Base-by-base conservation (phyloP, 2,329 filamentous ascomycete species). In the Venturia oleaginea region DNA sequence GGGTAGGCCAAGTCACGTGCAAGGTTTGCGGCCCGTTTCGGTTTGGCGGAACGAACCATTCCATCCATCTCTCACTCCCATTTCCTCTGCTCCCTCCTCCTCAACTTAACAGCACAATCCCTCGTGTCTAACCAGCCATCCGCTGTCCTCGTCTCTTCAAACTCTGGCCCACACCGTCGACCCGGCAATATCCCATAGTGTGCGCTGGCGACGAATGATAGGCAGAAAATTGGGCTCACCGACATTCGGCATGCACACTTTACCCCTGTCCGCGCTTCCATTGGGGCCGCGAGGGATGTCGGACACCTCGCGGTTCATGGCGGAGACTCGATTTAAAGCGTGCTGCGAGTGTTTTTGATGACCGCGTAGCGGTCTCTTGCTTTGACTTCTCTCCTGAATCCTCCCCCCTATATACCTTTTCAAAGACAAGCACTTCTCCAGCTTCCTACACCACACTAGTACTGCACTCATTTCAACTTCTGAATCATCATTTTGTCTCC, bases 131-230 rank as follows among this genome's bases (percentile, higher is more conserved):
- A 5, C 5, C 34, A 6, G 8, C 3, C 7, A 57, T 57, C 24
- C 19, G 17, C 51, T 32, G 17, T 34, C 17, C 27, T 57, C 13
- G 11, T n/a, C 8, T n/a, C 30, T 19, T 5, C 4, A 57, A 34
- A 22, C 51, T 10, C 8, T 34, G 27, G 30, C 27, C 51, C 51
- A 34, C 51, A n/a, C 34, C 19, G 19, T n/a, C 7, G 27, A 34
- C 51, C 51, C 30, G 30, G 27, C 17, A 34, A 34, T n/a, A 8
- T 34, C 10, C 4, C 10, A 30, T 34, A 34, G 51, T 17, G 27
- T 57, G 51, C 24, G 51, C 51, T 57, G 51, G 51, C 51, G 27
- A 34, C 15, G 30, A 57, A 57, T 57, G 51, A 57, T 57, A 57
- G 51, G 51, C 30, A 32, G 51, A 34, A 57, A 34, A 55, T 32